Base-by-base conservation (phyloP, 2,329 filamentous ascomycete genomes). In the Lasiodiplodia hormozganensis region DNA sequence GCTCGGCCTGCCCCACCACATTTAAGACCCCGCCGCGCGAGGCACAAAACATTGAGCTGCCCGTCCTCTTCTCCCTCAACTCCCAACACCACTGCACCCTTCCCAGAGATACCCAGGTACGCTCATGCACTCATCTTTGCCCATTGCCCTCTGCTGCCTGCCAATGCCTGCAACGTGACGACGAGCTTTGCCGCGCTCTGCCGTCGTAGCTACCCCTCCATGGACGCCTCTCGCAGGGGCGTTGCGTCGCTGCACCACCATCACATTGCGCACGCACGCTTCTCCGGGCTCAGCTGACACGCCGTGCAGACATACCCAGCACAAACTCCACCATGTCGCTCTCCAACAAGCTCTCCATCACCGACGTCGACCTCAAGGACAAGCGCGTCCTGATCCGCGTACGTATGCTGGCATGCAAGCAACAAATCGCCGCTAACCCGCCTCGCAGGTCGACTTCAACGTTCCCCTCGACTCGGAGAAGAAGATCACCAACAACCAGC, bases 331-430 rank as follows among this genome's bases (percentile, higher is more conserved):
- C 52, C 47, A 99, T 99, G 96, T 98, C 96, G 90, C 93, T 99
- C 81, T 92, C 94, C 77, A 97, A 90, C 89, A 99, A 99, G 89
- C 92, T 99, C 77, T 92, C 94, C 75, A 97, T 99, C 84, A 92
- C 90, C 74, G 95, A 99, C 80, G 90, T 97, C 78, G 94, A 99
- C 84, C 88, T 99, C 84, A 97, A 97, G 89, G 95, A 88, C 89
- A 99, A 99, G 90, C 90, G 94, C 77, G 96, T 98, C 83, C 88
- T 99, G 77, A 97, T 99, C 82, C 92, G 96, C 79, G 96, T 97
- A 88, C 82, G 92, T 85, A 70, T 66, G 54, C 28, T 40, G n/a
- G 16, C 18, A 54, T 52, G 47, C 14, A 25, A 56, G 25, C 23
- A 54, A 16, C 12, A 7, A 52, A 8, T 31, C n/a, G 28, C 23